phyloP scores from a whole-genome alignment of 768 basidiomycete species.

The Leccinum variicolor region DNA sequence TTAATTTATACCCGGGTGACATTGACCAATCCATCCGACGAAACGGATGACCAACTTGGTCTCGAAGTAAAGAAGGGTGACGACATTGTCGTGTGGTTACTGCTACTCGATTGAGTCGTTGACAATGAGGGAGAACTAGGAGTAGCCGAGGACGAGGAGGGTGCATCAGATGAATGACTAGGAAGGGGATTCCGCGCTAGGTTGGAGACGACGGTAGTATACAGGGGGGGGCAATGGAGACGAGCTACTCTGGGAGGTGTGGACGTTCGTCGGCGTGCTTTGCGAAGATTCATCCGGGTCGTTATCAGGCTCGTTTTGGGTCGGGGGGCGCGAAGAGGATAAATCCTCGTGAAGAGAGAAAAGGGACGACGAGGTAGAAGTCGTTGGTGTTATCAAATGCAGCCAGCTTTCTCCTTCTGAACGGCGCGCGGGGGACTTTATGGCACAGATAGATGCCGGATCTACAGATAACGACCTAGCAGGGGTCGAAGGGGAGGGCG shows the following conservation, averaged over 20 bases:
- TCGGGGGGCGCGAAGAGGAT: conserved; percentile 22
- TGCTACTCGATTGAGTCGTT: conserved; percentile 10
- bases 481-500: conserved; percentile 6
- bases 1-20: too few relatives aligned
- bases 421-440: conserved; percentile 14
- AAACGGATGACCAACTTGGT: conserved; percentile 22
- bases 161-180: conserved; percentile 8
- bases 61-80: conserved; percentile 10
- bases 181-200: conserved; percentile 13
- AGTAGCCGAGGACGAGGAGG: conserved; percentile 7
- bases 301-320: conserved; percentile 14
- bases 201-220: conserved; percentile 24
- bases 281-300: conserved; percentile 3
- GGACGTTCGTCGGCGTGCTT: conserved; percentile 5
- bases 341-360: conserved; percentile 22
- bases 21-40: conserved; percentile 17
- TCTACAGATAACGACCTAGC: conserved; percentile 8
- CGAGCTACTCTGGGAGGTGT: conserved; percentile 3
- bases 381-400: conserved; percentile 26
- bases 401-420: conserved; percentile 32
- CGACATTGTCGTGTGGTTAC: conserved; percentile 14
- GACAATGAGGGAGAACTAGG: conserved; percentile 16
- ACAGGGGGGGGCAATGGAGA: conserved; percentile 20
- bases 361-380: conserved; percentile 24
- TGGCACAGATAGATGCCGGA: conserved; percentile 16